phyloP scores from a whole-genome alignment of 2,329 filamentous ascomycete genomes.

The Trichoderma polysporum region DNA sequence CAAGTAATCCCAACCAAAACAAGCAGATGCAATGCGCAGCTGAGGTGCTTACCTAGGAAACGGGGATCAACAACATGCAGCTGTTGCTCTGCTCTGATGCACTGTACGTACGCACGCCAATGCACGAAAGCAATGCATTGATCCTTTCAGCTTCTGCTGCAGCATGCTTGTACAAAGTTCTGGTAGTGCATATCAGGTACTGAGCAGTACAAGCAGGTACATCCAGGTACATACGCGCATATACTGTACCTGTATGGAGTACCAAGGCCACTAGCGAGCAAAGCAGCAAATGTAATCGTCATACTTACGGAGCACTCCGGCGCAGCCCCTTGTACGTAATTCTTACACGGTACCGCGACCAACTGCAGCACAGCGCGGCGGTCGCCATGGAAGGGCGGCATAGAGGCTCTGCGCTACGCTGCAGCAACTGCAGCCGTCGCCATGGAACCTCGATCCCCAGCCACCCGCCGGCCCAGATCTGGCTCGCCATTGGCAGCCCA shows the following conservation, averaged over 20 bases:
- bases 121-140: slow-evolving; percentile 16
- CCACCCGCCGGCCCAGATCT: slow-evolving; percentile 5
- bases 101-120: slow-evolving; percentile 5
- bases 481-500: slow-evolving; percentile 1
- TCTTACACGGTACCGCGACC: neutral
- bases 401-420: neutral
- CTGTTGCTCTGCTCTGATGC: neutral
- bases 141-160: slow-evolving; percentile 13
- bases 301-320: neutral
- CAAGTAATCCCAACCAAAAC: neutral
- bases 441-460: slow-evolving; percentile 19
- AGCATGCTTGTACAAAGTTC: neutral
- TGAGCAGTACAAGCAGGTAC: neutral
- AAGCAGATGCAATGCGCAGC: neutral
- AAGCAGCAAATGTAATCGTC: neutral
- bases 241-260: too few species aligned
- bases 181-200: neutral
- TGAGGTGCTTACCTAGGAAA: neutral
- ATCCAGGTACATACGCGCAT: neutral
- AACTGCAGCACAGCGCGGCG: neutral
- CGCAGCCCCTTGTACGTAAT: neutral
- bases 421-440: slow-evolving; percentile 20
- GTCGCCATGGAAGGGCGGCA: neutral
- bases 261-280: neutral
- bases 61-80: slow-evolving; percentile 17